Evolutionary conservation across 2,329 filamentous ascomycete species (phyloP).

Genomic region (Sarocladium oryzae): DNA sequence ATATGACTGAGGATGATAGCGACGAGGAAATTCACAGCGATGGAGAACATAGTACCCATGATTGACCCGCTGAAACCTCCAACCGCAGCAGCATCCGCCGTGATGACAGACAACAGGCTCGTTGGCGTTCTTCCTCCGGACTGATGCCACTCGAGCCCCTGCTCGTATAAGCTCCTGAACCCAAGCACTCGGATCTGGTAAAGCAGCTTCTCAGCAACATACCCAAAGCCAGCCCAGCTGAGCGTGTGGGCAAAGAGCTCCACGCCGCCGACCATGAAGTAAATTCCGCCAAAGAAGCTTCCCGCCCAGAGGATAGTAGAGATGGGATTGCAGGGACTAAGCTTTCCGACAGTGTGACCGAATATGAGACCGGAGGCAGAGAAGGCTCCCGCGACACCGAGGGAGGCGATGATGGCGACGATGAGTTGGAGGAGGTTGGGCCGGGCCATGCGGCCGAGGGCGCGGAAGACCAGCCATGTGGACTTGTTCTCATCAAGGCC

Average conservation of each 20-base stretch:
- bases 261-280: constrained; percentile 20
- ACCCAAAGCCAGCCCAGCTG: constrained; percentile 15
- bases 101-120: constrained; percentile 59
- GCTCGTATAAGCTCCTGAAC: constrained; percentile 27
- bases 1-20: constrained; percentile 32
- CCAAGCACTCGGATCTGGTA: constrained; percentile 11
- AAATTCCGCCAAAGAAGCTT: constrained; percentile 33
- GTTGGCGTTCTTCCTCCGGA: constrained; percentile 55
- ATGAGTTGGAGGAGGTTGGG: constrained; percentile 80
- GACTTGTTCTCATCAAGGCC: constrained; percentile 20
- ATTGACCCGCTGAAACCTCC: constrained; percentile 45
- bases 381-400: constrained; percentile 19
- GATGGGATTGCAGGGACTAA: constrained; percentile 19
- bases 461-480: constrained; percentile 54
- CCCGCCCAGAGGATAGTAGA: constrained; percentile 25
- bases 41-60: constrained; percentile 34
- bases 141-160: constrained; percentile 52
- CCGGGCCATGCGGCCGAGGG: constrained; percentile 65
- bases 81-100: constrained; percentile 60
- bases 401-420: constrained; percentile 31
- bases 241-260: constrained; percentile 17
- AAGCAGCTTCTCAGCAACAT: constrained; percentile 14
- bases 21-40: constrained; percentile 31
- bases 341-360: constrained; percentile 22
- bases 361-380: constrained; percentile 27